Conservation (phyloP, 2,329 filamentous ascomycete genomes). For the Colletotrichum orchidophilum region DNA sequence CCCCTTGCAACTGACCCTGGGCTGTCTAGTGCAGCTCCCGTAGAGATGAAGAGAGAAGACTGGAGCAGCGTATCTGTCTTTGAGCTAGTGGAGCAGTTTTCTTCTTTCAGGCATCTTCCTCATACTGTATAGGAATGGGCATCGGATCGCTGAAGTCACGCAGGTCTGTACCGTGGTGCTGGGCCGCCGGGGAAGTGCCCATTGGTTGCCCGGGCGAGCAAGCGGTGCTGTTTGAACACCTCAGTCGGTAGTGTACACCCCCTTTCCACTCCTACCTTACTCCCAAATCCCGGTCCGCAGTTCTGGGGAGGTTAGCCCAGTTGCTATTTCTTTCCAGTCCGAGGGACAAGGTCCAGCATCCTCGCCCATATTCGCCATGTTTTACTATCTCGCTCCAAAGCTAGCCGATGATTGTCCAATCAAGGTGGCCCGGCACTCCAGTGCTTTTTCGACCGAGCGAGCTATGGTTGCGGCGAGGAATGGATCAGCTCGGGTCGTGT, state of each 20-base stretch:
- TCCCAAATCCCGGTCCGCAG: neutral
- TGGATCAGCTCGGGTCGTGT: conserved; percentile 21
- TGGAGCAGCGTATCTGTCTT: neutral
- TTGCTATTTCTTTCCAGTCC: conserved; percentile 10
- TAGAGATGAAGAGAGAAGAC: conserved; percentile 2
- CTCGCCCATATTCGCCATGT: conserved; percentile 27
- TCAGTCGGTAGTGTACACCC: neutral
- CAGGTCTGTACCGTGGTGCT: conserved; percentile 20
- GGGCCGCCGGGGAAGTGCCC: conserved; percentile 30
- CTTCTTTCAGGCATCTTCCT: conserved; percentile 25
- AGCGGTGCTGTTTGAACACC: conserved; percentile 7
- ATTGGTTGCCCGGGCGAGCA: conserved; percentile 15
- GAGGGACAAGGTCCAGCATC: conserved; percentile 10
- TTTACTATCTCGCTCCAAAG: conserved; percentile 24
- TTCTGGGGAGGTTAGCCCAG: conserved; percentile 16
- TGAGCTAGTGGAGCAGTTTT: conserved; percentile 4
- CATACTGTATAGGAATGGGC: conserved; percentile 8
- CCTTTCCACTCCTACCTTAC: conserved; percentile 7
- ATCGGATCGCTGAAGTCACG: conserved; percentile 17
- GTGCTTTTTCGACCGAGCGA: conserved; percentile 15
- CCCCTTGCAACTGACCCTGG: conserved; percentile 26
- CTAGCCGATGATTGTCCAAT: conserved; percentile 25
- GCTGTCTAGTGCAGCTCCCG: conserved; percentile 16
- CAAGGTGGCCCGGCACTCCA: conserved; percentile 1
- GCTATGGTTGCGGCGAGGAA: conserved; percentile 30